Conservation (phyloP, 768 basidiomycete species). For the Porpolomopsis calyptriformis region DNA sequence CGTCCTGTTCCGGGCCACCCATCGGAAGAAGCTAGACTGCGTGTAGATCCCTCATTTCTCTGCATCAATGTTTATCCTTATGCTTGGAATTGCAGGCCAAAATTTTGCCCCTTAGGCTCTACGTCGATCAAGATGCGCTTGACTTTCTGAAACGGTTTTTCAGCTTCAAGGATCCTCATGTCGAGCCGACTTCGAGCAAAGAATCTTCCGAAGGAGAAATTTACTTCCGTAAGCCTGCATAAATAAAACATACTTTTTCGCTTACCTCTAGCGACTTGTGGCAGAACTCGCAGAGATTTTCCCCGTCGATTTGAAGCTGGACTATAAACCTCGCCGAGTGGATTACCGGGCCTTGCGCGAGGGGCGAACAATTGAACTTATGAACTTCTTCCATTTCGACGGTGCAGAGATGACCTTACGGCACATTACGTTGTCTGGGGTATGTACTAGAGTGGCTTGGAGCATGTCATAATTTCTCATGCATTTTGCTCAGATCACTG, state of each 20-base stretch:
- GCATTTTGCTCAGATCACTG: slow-evolving; percentile 57
- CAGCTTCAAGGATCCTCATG: slow-evolving; percentile 64
- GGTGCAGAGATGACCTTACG: slow-evolving; percentile 96
- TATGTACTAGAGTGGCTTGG: slow-evolving; percentile 31
- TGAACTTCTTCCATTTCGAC: slow-evolving; percentile 99
- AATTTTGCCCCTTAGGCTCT: slow-evolving; percentile 78
- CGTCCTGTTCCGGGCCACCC: slow-evolving; percentile 58
- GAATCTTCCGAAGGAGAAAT: slow-evolving; percentile 39
- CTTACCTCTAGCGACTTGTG: slow-evolving; percentile 1
- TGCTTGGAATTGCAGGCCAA: slow-evolving; percentile 50
- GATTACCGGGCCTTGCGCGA: slow-evolving; percentile 86
- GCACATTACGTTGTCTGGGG: slow-evolving; percentile 85
- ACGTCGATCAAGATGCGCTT: slow-evolving; percentile 97
- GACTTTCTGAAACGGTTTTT: slow-evolving; percentile 98
- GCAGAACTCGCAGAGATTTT: slow-evolving; percentile 90
- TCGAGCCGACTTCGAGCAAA: slow-evolving; percentile 21
- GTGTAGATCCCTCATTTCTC: slow-evolving; percentile 36
- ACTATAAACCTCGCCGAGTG: slow-evolving; percentile 96
- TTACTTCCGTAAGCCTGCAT: slow-evolving; percentile 56
- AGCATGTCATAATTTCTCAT: slow-evolving; percentile 3
- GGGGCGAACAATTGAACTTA: slow-evolving; percentile 89
- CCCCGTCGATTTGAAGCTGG: slow-evolving; percentile 89
- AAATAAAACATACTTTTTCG: background rate
- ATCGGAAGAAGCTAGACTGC: slow-evolving; percentile 68
- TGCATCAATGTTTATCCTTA: background rate